These are phyloP conservation scores for Galerina sulciceps DNA, from an alignment of 768 basidiomycete species.

Conservation along the genomic window DNA sequence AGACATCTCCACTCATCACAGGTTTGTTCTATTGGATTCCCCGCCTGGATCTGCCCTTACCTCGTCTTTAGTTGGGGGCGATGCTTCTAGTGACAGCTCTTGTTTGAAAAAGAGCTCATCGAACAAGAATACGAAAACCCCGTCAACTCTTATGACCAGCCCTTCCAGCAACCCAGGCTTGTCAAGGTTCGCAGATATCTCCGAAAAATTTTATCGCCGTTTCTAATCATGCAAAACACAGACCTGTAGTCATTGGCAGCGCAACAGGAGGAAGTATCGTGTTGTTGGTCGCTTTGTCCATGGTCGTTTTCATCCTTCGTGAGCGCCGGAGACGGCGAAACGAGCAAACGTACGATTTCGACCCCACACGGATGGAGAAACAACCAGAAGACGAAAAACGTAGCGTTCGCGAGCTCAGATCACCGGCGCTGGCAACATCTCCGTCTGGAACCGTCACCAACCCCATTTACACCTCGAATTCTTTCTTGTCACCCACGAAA, in stretches of 20 bases:
- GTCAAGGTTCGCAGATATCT: conserved; percentile 10
- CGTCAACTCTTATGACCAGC: not conserved
- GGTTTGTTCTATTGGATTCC: conserved; percentile 27
- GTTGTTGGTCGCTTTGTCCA: conserved; percentile 41
- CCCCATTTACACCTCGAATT: conserved; percentile 38
- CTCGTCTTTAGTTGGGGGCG: conserved; percentile 32
- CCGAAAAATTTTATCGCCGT: not conserved
- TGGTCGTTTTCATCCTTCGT: conserved; percentile 47
- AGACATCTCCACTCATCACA: conserved; percentile 47
- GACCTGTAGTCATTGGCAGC: conserved; percentile 50
- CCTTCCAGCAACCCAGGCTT: not conserved
- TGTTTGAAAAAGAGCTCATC: conserved; percentile 12
- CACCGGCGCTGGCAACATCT: conserved; percentile 3
- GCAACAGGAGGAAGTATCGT: conserved; percentile 45
- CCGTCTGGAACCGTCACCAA: conserved; percentile 27
- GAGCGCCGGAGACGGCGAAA: conserved; percentile 35
- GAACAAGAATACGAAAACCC: conserved; percentile 2
- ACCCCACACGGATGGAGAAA: conserved; percentile 29
- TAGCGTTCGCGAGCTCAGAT: not conserved
- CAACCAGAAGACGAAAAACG: conserved; percentile 3
- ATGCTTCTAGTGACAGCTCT: conserved; percentile 27
- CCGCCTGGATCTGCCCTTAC: not conserved
- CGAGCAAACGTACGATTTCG: conserved; percentile 15
- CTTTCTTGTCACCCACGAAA: conserved; percentile 32
- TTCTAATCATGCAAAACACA: conserved; percentile 20